A percentile compares a stretch with the other conserved stretches of the same genome.
These are phyloP conservation scores for Exophiala sp. DNA, from an alignment of 2,329 filamentous ascomycete species.

Conservation along the genomic window DNA sequence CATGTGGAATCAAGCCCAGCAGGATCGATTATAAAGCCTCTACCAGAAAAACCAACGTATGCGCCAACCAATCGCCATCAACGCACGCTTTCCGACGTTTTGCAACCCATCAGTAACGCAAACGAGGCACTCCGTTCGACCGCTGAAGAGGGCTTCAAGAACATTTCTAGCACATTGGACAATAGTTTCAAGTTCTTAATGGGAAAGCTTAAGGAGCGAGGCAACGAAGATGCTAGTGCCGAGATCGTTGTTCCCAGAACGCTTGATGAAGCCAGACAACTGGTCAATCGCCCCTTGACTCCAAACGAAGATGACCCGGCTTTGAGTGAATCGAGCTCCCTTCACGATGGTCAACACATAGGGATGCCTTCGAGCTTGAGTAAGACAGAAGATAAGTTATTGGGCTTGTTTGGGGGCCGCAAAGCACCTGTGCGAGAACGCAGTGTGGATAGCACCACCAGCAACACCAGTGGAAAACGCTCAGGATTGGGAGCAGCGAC, in stretches of 20 bases:
- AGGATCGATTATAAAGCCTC: conserved; percentile 26
- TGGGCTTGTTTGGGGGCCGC: conserved; percentile 68
- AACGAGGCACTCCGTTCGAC: conserved; percentile 82
- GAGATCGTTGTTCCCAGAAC: conserved; percentile 70
- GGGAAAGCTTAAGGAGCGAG: conserved; percentile 74
- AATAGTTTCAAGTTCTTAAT: conserved; percentile 93
- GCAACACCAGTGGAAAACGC: conserved; percentile 55
- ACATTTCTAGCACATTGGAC: conserved; percentile 82
- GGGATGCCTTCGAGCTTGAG: conserved; percentile 33
- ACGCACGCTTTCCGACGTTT: conserved; percentile 76
- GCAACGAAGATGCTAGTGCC: conserved; percentile 44
- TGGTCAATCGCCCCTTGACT: conserved; percentile 60
- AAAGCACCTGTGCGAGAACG: conserved; percentile 60
- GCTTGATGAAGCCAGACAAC: conserved; percentile 83
- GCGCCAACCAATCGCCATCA: conserved; percentile 54
- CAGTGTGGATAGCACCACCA: conserved; percentile 70
- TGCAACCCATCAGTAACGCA: conserved; percentile 77
- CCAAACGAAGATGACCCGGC: conserved; percentile 49
- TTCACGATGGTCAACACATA: conserved; percentile 34
- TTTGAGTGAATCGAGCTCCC: conserved; percentile 51
- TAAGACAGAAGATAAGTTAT: conserved; percentile 60
- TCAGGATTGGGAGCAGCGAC: conserved; percentile 47
- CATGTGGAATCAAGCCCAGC: conserved; percentile 24
- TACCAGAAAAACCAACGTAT: conserved; percentile 12
- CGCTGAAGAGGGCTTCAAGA: conserved; percentile 88